Evolutionary conservation across 345 rosid genomes (phyloP), one percentile per base, ranked within the genome.

Genomic region (Murraya koenigii): DNA sequence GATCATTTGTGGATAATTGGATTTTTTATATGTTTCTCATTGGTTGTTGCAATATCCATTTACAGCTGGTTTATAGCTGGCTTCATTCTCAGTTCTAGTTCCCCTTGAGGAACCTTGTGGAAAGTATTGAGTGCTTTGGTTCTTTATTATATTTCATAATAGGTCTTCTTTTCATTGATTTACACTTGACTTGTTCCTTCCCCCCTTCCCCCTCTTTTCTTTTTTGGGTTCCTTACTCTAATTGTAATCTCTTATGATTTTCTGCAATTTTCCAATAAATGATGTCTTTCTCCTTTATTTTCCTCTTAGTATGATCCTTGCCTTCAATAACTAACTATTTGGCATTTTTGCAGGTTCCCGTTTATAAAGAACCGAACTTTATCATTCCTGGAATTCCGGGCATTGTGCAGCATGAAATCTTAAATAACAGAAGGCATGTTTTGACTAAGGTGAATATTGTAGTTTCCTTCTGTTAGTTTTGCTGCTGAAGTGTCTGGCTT

Each of bases 371-470:
- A 80, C 96, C 99, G 23, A 90, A 86, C 49, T 82, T 90, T 69
- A 83, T 83, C 75, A 84, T 94, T 83, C 85, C 93, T 77, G 99
- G 99, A 82, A 91, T 86, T 80, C 94, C 98, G 33, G 97, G 94
- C 61, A 89, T 97, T 58, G 96, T 90, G 78, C 94, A 97, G 82
- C 97, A 97, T 91, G 98, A 91, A 86, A 89, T 97, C 84, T 86
- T 94, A 86, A 97, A 94, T 81, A 90, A 97, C 73, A 88, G 93
- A 91, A 91, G 97, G 85, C 98, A 97, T 86, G 92, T 97, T 69
- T 87, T 97, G 87, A 94, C 99, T 5, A 94, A 94, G 99, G 99
- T 94, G 78, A 78, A 75, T 49, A 35, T 72, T 19, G 32, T 65
- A 55, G 68, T 63, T 75, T 39, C 20, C 63, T 71, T 79, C 17